Evolutionary conservation across 768 basidiomycete species (phyloP).

Genomic region (Cubamyces lactineus): DNA sequence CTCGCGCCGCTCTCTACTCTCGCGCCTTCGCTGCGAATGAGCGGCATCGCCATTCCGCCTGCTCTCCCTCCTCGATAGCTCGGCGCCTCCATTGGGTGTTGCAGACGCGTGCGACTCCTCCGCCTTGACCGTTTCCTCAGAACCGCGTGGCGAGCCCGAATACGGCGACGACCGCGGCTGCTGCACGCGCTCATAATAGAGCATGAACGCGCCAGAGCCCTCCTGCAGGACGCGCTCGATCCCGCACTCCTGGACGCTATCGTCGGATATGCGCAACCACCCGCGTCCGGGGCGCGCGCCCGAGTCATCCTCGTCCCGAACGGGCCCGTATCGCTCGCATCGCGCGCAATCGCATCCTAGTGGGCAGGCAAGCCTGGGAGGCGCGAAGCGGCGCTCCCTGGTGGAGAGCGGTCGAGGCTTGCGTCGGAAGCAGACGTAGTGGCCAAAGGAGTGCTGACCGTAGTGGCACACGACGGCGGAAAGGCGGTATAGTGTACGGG

Average conservation of each 20-base stretch:
- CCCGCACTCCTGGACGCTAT: conserved; percentile 74
- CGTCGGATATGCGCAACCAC: conserved; percentile 92
- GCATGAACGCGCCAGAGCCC: conserved; percentile 85
- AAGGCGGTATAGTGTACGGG: conserved; percentile 84
- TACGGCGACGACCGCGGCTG: conserved; percentile 21
- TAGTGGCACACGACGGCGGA: conserved; percentile 89
- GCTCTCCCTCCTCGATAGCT: conserved; percentile 10
- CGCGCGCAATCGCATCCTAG: conserved; percentile 51
- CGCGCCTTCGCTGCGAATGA: conserved; percentile 38
- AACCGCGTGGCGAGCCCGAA: conserved; percentile 45
- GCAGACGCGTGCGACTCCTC: conserved; percentile 32
- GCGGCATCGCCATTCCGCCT: conserved; percentile 46
- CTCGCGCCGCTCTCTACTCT: conserved; percentile 26
- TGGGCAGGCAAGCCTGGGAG: conserved; percentile 45
- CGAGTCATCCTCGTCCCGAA: conserved; percentile 55
- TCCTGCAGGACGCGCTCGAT: conserved; percentile 74
- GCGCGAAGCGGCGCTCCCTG: conserved; percentile 43
- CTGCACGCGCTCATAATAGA: conserved; percentile 85
- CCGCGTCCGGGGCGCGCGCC: conserved; percentile 54
- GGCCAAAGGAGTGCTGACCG: conserved; percentile 91
- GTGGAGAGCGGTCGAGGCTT: conserved; percentile 61
- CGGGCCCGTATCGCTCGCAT: conserved; percentile 52
- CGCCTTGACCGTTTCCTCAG: conserved; percentile 69
- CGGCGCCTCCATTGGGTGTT: conserved; percentile 18
- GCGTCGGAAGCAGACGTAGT: conserved; percentile 90